These are phyloP conservation scores for Podospora tetraspora DNA, from an alignment of 495 filamentous ascomycete genomes.

Conservation along the genomic window DNA sequence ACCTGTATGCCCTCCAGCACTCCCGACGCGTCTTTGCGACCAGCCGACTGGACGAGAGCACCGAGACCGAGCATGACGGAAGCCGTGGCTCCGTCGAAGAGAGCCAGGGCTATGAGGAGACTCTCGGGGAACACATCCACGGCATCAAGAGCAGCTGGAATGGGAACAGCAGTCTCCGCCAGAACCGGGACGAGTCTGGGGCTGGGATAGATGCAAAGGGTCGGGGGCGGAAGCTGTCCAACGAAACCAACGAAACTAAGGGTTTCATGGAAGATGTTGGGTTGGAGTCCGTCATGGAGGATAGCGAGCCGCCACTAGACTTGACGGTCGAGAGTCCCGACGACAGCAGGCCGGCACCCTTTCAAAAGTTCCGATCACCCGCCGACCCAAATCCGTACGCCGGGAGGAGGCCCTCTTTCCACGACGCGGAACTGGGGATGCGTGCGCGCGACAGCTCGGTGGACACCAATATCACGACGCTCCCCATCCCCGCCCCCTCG, in stretches of 20 bases:
- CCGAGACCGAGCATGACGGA: conserved; percentile 68
- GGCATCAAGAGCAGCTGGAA: conserved; percentile 61
- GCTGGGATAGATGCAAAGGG: conserved; percentile 44
- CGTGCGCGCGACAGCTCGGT: conserved; percentile 20
- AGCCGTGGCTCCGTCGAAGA: conserved; percentile 51
- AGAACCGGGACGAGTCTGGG: conserved; percentile 19
- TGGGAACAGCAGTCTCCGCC: conserved; percentile 40
- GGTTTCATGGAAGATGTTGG: conserved; percentile 83
- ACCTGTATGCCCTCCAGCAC: conserved; percentile 83
- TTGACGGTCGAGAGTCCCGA: conserved; percentile 48
- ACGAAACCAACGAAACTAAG: conserved; percentile 53
- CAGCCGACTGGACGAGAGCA: conserved; percentile 71
- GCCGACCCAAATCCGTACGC: conserved; percentile 22
- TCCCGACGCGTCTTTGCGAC: conserved; percentile 84
- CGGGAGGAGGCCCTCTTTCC: conserved; percentile 20
- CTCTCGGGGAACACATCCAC: conserved; percentile 38
- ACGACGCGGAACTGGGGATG: conserved; percentile 28
- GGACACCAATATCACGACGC: conserved; percentile 18
- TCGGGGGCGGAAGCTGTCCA: conserved; percentile 24
- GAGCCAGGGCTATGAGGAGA: conserved; percentile 47
- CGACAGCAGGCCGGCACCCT: conserved; percentile 70
- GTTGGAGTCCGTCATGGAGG: conserved; percentile 59
- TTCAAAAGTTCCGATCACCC: conserved; percentile 67
- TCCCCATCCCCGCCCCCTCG: conserved; percentile 18
- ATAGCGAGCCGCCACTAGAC: conserved; percentile 56